phyloP scores from a whole-genome alignment of 2,329 filamentous ascomycete genomes.

The Fusarium sp. region DNA sequence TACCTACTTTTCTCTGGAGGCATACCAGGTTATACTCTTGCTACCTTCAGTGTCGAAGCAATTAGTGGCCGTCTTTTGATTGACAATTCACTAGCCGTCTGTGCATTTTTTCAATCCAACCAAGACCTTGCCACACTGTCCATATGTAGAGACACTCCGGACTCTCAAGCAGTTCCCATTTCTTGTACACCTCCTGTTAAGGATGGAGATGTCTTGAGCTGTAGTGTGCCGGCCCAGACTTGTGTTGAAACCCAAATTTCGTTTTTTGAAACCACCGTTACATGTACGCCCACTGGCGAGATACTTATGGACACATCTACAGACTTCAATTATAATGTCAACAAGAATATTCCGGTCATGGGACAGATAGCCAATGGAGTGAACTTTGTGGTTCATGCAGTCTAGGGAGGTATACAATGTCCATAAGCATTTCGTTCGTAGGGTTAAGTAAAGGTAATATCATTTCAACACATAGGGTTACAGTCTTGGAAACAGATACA shows the following conservation, averaged over 20 bases:
- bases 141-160: not conserved
- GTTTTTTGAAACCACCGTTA: not conserved
- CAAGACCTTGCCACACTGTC: not conserved
- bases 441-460: too few species aligned
- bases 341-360: not conserved
- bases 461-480: too few species aligned
- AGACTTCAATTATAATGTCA: not conserved
- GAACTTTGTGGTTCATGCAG: not conserved
- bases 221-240: not conserved
- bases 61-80: not conserved
- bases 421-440: too few species aligned
- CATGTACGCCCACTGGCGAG: not conserved
- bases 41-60: not conserved
- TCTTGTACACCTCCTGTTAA: not conserved
- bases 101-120: not conserved
- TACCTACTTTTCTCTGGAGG: not conserved
- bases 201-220: constrained; percentile 1
- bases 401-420: too few species aligned
- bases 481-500: too few species aligned
- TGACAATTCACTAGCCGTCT: not conserved
- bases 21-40: not conserved
- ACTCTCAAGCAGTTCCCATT: not conserved
- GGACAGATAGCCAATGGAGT: not conserved
- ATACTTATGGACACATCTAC: not conserved
- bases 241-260: not conserved